Evolutionary conservation across 2,329 filamentous ascomycete genomes (phyloP).

Genomic region (Septoria petroselini): DNA sequence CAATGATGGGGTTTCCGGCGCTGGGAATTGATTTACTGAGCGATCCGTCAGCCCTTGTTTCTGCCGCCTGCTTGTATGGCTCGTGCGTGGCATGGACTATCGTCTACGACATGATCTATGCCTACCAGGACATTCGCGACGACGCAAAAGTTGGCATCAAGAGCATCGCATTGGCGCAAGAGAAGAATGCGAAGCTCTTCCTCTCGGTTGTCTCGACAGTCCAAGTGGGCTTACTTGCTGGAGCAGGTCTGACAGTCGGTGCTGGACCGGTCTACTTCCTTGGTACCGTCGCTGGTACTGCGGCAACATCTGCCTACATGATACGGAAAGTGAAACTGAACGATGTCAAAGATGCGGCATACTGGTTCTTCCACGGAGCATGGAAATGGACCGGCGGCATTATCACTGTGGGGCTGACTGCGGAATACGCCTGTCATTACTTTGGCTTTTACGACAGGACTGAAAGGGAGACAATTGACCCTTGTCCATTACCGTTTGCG

Average conservation of each 20-base stretch:
- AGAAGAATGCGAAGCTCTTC: conserved; percentile 71
- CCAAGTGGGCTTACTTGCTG: conserved; percentile 67
- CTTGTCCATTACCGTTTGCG: conserved; percentile 1
- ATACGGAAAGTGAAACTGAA: conserved; percentile 58
- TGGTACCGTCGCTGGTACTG: conserved; percentile 57
- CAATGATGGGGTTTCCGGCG: conserved; percentile 82
- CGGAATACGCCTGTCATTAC: conserved; percentile 48
- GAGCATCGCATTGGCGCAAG: conserved; percentile 78
- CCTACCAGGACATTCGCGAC: conserved; percentile 86
- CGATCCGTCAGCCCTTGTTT: conserved; percentile 59
- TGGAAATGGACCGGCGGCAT: conserved; percentile 58
- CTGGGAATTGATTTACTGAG: conserved; percentile 72
- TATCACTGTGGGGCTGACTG: conserved; percentile 54
- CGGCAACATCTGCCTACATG: conserved; percentile 55
- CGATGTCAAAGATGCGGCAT: conserved; percentile 59
- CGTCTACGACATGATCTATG: conserved; percentile 89
- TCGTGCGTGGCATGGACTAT: conserved; percentile 85
- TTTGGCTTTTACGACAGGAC: conserved; percentile 15
- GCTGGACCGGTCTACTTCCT: conserved; percentile 58
- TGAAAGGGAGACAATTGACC: neutral
- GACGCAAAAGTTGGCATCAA: conserved; percentile 85
- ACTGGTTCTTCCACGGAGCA: conserved; percentile 62
- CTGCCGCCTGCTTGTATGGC: conserved; percentile 67
- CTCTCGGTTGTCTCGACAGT: conserved; percentile 65
- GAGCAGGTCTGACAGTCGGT: conserved; percentile 63